Evolutionary conservation across 2,329 filamentous ascomycete genomes (phyloP).

Genomic region (Pseudogymnoascus destructans): DNA sequence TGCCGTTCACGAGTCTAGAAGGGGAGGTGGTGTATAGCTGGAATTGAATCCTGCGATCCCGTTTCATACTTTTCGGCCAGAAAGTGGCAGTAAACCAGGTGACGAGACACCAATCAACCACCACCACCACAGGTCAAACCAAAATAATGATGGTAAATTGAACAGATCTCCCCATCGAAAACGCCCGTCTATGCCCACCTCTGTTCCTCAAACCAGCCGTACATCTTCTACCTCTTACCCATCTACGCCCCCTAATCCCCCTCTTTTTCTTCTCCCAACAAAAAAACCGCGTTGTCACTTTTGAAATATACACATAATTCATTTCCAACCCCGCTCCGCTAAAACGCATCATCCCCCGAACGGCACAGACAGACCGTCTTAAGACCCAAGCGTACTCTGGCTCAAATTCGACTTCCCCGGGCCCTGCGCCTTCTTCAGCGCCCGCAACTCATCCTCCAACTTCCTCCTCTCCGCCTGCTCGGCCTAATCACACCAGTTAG

Average conservation of each 20-base stretch:
- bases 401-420: slow-evolving; percentile 27
- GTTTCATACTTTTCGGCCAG: background rate
- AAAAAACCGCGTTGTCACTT: background rate
- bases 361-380: background rate
- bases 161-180: background rate
- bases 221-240: background rate
- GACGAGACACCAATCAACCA: background rate
- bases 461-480: slow-evolving; percentile 60
- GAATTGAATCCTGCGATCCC: background rate
- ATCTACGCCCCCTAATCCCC: background rate
- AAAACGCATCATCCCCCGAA: background rate
- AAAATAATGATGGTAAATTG: background rate
- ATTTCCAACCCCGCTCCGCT: background rate
- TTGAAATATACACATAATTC: slow-evolving; percentile 1
- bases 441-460: slow-evolving; percentile 50
- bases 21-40: background rate
- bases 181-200: background rate
- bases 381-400: slow-evolving; percentile 13
- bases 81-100: background rate
- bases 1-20: background rate
- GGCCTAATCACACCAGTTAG: slow-evolving; percentile 32
- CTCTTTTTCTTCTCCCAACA: background rate
- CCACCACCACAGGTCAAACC: background rate
- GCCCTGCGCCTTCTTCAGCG: slow-evolving; percentile 27
- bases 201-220: background rate